Evolutionary conservation across 495 filamentous ascomycete genomes (phyloP), one percentile per base, ranked within the genome.

Genomic region (Trichoderma parareesei): DNA sequence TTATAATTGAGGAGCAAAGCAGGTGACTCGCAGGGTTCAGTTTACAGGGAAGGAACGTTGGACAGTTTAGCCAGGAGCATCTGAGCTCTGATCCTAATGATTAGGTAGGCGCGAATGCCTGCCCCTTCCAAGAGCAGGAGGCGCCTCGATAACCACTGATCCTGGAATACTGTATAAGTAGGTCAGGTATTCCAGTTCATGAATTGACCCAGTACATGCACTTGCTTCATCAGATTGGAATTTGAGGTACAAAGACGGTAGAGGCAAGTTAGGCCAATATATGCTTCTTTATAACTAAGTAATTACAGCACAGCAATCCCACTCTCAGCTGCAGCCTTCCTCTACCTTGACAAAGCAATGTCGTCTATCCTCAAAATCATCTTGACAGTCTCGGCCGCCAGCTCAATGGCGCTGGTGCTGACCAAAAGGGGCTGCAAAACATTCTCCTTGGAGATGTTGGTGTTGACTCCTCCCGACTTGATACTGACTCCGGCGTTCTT

Each of bases 351-450:
- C 70, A 85, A 71, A 9, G 90, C 90, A 77, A 96, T 93, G 77
- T 97, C 93, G 77, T 96, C 93, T 79, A 97, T 97, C 78, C 93
- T 87, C 78, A 97, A 84, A 77, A 97, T 82, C 92, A 98, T 96
- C 85, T 98, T 98, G 68, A 97, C 92, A 65, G 94, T 98, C 82
- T 98, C 94, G 3, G 91, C 91, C 44, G 95, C 94, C 73, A 98
- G 77, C 80, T 98, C 92, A 72, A 98, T 93, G 3, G 94, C 92
- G 75, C 93, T 97, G 44, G 94, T 98, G 81, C 90, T 96, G 59
- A 98, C 94, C 63, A 98, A 77, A 74, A 98, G 78, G 10, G 94
- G 94, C 81, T 98, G 94, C 75, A 98, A 79, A 60, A 98, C 96
- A 69, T 97, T 97, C 83, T 98, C 94, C 71, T 97, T 95, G 57